Base-by-base conservation (phyloP, 768 basidiomycete genomes). In the Lentinula edodes region DNA sequence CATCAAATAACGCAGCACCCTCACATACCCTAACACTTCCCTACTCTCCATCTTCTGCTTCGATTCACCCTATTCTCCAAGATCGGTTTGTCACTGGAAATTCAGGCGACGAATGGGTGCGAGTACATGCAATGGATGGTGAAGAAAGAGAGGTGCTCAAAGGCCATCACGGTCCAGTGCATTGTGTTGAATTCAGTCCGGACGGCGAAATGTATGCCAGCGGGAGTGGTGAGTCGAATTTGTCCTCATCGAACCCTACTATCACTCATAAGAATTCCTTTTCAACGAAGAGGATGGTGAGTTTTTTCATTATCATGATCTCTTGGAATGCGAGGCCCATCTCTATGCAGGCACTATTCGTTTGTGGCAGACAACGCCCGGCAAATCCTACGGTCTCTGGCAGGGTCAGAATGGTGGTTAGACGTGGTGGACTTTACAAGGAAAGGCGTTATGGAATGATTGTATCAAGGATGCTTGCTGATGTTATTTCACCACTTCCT, bases 131-230 rank as follows among this genome's bases (percentile, higher is more conserved):
- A 15, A 86, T 95, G 69, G 84, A 90, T 36, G 97, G 96, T 1
- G 87, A 89, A 72, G 95, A 99, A 76, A 76, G 84, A 64, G 96
- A 98, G 61, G 83, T 97, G 35, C 81, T 95, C 61, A 96, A 97
- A 73, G 96, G 96, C 4, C 97, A 98, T 69, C 97, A 98, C 71
- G 97, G 96, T 23, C 95, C 96, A 18, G 95, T 98, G 16, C 94
- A 96, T 68, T 93, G 91, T 59, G 89, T 96, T 52, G 89, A 91
- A 68, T 96, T 89, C 73, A 93, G 90, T 70, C 96, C 96, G 0
- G 96, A 98, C 71, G 96, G 96, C 23, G 97, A 98, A 78, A 84
- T 97, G 80, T 98, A 93, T 72, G 96, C 96, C 39, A 95, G 92
- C 68, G 97, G 96, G 55, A 95, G 93, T 68, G 96, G 96, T 89